Conservation (phyloP, 257 asterid genomes). For the Verbascum thapsus region DNA sequence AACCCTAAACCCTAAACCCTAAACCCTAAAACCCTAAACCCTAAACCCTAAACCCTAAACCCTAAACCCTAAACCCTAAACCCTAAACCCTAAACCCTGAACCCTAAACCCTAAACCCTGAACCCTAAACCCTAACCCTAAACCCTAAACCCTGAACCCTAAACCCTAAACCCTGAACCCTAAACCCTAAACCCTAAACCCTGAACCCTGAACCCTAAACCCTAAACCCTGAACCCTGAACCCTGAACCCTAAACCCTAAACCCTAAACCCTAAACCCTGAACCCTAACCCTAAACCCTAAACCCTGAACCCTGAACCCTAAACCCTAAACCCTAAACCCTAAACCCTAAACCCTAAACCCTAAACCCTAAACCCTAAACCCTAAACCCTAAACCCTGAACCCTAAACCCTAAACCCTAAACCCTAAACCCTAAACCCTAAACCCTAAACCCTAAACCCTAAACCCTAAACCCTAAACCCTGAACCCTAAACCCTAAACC, state of each 20-base stretch:
- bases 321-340: too few species aligned
- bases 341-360: too few species aligned
- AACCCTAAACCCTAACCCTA: conserved; percentile 8
- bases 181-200: conserved; percentile 4
- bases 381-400: too few species aligned
- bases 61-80: background rate
- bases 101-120: conserved; percentile 4
- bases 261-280: too few species aligned
- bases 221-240: conserved; percentile 15
- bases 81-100: conserved; percentile 5
- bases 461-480: too few species aligned
- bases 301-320: too few species aligned
- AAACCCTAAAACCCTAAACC: conserved; percentile 17
- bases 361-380: too few species aligned
- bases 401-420: too few species aligned
- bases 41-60: conserved; percentile 9
- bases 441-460: too few species aligned
- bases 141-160: background rate
- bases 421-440: too few species aligned
- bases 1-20: conserved; percentile 19
- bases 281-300: too few species aligned
- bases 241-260: background rate
- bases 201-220: conserved; percentile 12
- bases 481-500: too few species aligned
- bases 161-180: background rate